phyloP scores from a whole-genome alignment of 345 rosid species.

The Ailanthus altissimus region DNA sequence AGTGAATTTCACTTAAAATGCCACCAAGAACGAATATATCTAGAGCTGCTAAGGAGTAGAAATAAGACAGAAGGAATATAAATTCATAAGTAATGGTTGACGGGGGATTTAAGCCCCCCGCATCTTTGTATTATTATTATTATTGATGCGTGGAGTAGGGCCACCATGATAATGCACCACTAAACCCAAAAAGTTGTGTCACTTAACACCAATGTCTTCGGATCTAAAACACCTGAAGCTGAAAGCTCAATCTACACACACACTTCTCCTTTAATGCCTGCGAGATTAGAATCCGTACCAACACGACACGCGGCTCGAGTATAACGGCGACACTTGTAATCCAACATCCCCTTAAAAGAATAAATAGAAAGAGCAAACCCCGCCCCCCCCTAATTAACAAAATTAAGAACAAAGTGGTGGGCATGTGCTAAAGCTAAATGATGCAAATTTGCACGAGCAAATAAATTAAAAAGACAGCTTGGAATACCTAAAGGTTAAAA shows the following conservation, averaged over 20 bases:
- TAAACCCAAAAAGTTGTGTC: neutral
- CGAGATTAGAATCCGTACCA: slow-evolving; percentile 30
- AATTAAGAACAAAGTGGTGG: no score
- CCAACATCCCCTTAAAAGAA: no score
- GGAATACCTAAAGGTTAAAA: slow-evolving; percentile 42
- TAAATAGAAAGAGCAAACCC: no score
- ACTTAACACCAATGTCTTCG: slow-evolving; percentile 37
- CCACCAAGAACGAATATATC: no score
- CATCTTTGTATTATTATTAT: neutral
- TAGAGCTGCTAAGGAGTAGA: no score
- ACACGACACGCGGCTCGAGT: slow-evolving; percentile 16
- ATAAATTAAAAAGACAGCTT: slow-evolving; percentile 35
- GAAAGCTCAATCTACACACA: slow-evolving; percentile 11
- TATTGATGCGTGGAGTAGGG: no score
- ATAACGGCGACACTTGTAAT: slow-evolving; percentile 25
- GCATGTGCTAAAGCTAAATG: slow-evolving; percentile 59
- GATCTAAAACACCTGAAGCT: slow-evolving; percentile 44
- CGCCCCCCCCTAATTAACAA: no score
- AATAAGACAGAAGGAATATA: neutral
- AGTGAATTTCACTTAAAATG: no score
- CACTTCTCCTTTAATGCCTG: slow-evolving; percentile 14
- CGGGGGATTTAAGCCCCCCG: neutral
- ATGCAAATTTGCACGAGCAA: slow-evolving; percentile 12
- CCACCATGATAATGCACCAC: neutral
- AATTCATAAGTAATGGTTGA: neutral